A percentile compares a stretch with the other conserved stretches of the same genome.
phyloP scores from a whole-genome alignment of 1,139 yeast genomes.

The Lodderomyces parapsilosis region DNA sequence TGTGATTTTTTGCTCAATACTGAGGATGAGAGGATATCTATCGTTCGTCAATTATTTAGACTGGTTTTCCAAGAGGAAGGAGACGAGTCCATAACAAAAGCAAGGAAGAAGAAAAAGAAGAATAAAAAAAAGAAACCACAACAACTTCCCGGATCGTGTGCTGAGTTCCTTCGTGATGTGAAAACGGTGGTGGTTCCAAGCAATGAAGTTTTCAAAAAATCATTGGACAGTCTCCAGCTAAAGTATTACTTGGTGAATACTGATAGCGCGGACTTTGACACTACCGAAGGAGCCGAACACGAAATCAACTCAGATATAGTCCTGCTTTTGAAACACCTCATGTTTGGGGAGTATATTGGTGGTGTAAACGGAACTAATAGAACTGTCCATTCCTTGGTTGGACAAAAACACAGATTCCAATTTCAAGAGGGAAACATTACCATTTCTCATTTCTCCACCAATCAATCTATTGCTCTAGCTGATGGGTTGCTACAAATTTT shows the following conservation, averaged over 20 bases:
- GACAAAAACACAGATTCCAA: conserved; percentile 7
- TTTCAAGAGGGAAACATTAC: neutral
- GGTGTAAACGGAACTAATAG: conserved; percentile 33
- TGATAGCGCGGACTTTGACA: conserved; percentile 19
- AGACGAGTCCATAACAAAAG: conserved; percentile 8
- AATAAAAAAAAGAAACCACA: conserved; percentile 8
- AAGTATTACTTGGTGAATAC: conserved; percentile 33
- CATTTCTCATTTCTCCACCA: conserved; percentile 18
- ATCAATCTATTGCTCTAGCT: conserved; percentile 45
- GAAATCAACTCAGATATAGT: conserved; percentile 33
- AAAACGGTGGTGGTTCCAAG: conserved; percentile 39
- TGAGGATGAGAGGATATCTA: conserved; percentile 24
- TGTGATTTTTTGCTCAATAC: conserved; percentile 37
- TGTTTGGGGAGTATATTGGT: conserved; percentile 27
- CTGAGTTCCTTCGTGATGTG: conserved; percentile 24
- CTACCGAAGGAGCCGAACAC: conserved; percentile 32
- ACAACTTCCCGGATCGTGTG: conserved; percentile 27
- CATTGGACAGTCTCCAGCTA: conserved; percentile 27
- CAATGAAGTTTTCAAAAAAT: conserved; percentile 25
- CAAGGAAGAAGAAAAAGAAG: conserved; percentile 13
- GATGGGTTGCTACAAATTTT: conserved; percentile 69
- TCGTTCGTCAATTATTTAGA: conserved; percentile 29
- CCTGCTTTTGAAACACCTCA: conserved; percentile 24
- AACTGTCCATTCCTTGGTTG: conserved; percentile 9
- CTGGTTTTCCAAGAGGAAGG: conserved; percentile 25